Conservation (phyloP, 768 basidiomycete species). For the Ramaria sp. region DNA sequence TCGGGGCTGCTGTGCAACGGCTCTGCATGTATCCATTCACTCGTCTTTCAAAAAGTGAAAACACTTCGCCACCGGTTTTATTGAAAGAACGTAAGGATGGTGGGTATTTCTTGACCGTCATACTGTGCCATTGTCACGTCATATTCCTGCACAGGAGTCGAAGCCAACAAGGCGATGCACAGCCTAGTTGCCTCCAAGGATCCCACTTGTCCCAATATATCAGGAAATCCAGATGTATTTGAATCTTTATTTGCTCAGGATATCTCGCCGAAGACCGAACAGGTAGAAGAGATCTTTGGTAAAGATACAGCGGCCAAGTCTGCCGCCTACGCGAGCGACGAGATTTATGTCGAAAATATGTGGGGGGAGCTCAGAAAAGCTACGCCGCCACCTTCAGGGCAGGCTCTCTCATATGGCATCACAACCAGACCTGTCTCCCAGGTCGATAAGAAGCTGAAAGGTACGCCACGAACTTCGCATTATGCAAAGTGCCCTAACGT, state of each 20-base stretch:
- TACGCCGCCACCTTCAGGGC: neutral
- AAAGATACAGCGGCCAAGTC: constrained; percentile 6
- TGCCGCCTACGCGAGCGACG: constrained; percentile 5
- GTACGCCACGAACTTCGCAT: too few relatives aligned
- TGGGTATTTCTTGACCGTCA: neutral
- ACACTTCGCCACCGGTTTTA: neutral
- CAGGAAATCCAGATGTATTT: neutral
- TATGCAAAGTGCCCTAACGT: neutral
- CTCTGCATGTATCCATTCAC: neutral
- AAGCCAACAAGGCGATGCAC: neutral
- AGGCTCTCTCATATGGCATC: neutral
- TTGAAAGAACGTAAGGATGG: constrained; percentile 1
- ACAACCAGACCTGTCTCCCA: too few relatives aligned
- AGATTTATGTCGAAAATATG: constrained; percentile 7
- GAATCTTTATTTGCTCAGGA: neutral
- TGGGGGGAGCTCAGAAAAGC: constrained; percentile 7
- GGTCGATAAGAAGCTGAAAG: too few relatives aligned
- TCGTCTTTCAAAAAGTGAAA: neutral
- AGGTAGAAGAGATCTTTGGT: constrained; percentile 1
- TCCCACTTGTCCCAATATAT: neutral
- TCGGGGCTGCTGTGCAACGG: neutral
- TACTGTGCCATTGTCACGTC: neutral
- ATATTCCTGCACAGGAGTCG: neutral
- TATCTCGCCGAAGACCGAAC: neutral
- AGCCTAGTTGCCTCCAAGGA: neutral